Evolutionary conservation across 2,329 filamentous ascomycete genomes (phyloP).

Genomic region (Beauveria asiatica): DNA sequence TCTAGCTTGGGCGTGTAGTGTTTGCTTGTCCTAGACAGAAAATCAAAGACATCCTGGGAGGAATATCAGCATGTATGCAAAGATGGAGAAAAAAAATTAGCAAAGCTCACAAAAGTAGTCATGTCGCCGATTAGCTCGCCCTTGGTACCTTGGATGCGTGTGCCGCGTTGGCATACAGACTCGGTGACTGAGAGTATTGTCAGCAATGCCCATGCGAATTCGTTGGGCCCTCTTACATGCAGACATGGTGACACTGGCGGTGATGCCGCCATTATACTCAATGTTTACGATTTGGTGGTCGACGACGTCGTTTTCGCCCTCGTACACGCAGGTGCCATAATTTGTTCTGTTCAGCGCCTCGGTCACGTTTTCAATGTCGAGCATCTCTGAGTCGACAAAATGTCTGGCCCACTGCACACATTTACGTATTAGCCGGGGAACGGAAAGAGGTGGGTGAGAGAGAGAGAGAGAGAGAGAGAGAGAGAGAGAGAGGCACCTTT

Average conservation of each 20-base stretch:
- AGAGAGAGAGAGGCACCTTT: slow-evolving; percentile 2
- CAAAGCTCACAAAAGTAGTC: slow-evolving; percentile 12
- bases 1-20: slow-evolving; percentile 12
- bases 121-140: slow-evolving; percentile 14
- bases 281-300: slow-evolving; percentile 15
- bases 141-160: slow-evolving; percentile 15
- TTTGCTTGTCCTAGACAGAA: slow-evolving; percentile 10
- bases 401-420: slow-evolving; percentile 12
- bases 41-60: slow-evolving; percentile 12
- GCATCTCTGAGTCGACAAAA: slow-evolving; percentile 13
- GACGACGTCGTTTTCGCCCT: slow-evolving; percentile 14
- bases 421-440: neutral
- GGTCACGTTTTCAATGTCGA: slow-evolving; percentile 14
- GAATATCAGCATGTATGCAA: neutral
- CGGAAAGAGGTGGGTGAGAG: neutral
- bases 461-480: neutral
- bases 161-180: slow-evolving; percentile 13
- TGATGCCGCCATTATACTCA: slow-evolving; percentile 13
- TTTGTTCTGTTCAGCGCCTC: slow-evolving; percentile 11
- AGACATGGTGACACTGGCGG: slow-evolving; percentile 14
- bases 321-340: slow-evolving; percentile 14
- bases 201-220: neutral
- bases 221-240: slow-evolving; percentile 8
- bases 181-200: slow-evolving; percentile 10
- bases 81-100: too few species aligned